These are phyloP conservation scores for Saccharomycopsis schoenii DNA, from an alignment of 805 yeast species.

Conservation along the genomic window DNA sequence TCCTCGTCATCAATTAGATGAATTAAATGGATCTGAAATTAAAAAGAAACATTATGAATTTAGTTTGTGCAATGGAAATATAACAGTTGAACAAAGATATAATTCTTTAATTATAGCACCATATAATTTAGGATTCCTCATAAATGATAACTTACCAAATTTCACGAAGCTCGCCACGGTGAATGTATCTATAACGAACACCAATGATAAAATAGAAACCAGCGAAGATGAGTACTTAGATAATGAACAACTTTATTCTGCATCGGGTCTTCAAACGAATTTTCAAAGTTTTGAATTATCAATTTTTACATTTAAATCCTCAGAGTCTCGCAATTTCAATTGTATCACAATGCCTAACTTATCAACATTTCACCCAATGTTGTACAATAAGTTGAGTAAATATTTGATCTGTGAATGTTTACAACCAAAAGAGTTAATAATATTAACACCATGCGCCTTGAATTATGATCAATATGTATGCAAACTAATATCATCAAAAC, in stretches of 20 bases:
- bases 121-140: conserved; percentile 8
- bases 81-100: not conserved
- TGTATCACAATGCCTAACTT: conserved; percentile 17
- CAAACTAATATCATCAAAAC: conserved; percentile 19
- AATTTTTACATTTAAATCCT: conserved; percentile 18
- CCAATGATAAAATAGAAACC: not conserved
- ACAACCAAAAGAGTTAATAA: conserved; percentile 12
- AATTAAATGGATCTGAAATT: not conserved
- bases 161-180: conserved; percentile 3
- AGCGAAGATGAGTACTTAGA: conserved; percentile 21
- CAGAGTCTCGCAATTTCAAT: conserved; percentile 20
- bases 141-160: not conserved
- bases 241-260: conserved; percentile 39
- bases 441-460: conserved; percentile 28
- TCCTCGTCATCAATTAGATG: conserved; percentile 14
- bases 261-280: conserved; percentile 17
- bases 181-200: not conserved
- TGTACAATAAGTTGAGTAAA: conserved; percentile 3
- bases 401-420: conserved; percentile 20
- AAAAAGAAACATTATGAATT: not conserved
- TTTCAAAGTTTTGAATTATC: conserved; percentile 19
- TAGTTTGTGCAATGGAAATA: not conserved
- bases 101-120: conserved; percentile 6
- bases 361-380: conserved; percentile 20
- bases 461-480: conserved; percentile 22